Conservation (phyloP, 1,284 basidiomycete species). For the Cryptococcus sp. region DNA sequence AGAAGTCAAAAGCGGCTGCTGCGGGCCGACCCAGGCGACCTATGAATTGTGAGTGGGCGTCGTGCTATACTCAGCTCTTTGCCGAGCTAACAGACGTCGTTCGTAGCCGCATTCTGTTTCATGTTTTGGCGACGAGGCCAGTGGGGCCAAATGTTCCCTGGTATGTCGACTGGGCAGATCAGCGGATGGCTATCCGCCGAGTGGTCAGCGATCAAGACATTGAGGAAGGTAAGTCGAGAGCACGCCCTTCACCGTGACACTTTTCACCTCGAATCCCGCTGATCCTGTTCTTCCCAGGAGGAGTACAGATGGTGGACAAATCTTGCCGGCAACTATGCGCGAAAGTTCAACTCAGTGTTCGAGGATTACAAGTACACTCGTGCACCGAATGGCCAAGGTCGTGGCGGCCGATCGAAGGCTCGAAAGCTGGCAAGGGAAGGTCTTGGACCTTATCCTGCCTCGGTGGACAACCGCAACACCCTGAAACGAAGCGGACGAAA, state of each 20-base stretch:
- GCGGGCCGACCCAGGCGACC: constrained; percentile 10
- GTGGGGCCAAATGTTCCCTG: constrained; percentile 14
- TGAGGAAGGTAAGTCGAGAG: background rate
- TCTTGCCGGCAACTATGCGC: constrained; percentile 10
- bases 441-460: background rate
- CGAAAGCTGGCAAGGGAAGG: background rate
- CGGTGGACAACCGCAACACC: too few relatives aligned
- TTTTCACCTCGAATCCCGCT: background rate
- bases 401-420: constrained; percentile 7
- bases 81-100: background rate
- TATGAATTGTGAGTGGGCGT: constrained; percentile 12
- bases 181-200: constrained; percentile 14
- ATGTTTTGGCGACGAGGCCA: constrained; percentile 10
- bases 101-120: constrained; percentile 9
- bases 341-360: constrained; percentile 5
- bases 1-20: constrained; percentile 10
- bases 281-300: background rate
- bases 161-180: constrained; percentile 8
- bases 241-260: background rate
- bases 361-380: constrained; percentile 11
- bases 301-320: constrained; percentile 9
- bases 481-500: too few relatives aligned
- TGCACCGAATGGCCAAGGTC: constrained; percentile 15
- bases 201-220: constrained; percentile 12
- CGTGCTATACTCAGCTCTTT: background rate